Conservation (phyloP, 495 filamentous ascomycete species). For the Durotheca rogersii region DNA sequence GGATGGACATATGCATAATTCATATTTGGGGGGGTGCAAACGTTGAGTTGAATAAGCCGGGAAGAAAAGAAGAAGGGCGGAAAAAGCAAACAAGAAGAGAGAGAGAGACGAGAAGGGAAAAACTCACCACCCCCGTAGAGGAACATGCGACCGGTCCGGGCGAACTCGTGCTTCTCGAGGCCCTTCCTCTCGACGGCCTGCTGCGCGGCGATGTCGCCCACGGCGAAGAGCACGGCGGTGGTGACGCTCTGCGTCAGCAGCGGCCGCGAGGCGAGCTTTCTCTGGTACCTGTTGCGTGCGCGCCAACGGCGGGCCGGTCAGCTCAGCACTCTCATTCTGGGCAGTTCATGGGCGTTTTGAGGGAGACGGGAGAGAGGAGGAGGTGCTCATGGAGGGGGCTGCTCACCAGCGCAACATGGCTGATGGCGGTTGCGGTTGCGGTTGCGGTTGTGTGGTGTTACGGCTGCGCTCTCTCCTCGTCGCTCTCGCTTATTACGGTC, state of each 20-base stretch:
- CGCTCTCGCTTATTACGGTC: too few species aligned
- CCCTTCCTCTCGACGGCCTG: slow-evolving; percentile 86
- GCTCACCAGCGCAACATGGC: too few species aligned
- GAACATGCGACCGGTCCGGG: slow-evolving; percentile 85
- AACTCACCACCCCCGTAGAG: slow-evolving; percentile 82
- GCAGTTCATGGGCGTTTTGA: too few species aligned
- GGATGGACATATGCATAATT: too few species aligned
- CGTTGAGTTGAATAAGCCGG: slow-evolving; percentile 7
- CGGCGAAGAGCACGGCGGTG: slow-evolving; percentile 83
- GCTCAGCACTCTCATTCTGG: too few species aligned
- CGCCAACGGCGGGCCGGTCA: too few species aligned
- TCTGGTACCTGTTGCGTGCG: slow-evolving; percentile 71
- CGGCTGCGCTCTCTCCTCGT: too few species aligned
- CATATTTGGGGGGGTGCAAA: too few species aligned
- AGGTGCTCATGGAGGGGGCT: too few species aligned
- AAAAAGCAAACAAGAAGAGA: background rate
- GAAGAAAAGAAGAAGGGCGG: background rate
- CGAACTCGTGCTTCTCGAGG: slow-evolving; percentile 73
- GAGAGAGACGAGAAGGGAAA: background rate
- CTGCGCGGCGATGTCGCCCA: slow-evolving; percentile 90
- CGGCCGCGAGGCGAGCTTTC: slow-evolving; percentile 74
- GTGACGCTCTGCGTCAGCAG: slow-evolving; percentile 87
- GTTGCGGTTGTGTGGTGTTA: too few species aligned
- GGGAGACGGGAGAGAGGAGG: too few species aligned
- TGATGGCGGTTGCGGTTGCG: too few species aligned